Conservation (phyloP, 2,329 filamentous ascomycete genomes). For the Xylariaceae sp. region DNA sequence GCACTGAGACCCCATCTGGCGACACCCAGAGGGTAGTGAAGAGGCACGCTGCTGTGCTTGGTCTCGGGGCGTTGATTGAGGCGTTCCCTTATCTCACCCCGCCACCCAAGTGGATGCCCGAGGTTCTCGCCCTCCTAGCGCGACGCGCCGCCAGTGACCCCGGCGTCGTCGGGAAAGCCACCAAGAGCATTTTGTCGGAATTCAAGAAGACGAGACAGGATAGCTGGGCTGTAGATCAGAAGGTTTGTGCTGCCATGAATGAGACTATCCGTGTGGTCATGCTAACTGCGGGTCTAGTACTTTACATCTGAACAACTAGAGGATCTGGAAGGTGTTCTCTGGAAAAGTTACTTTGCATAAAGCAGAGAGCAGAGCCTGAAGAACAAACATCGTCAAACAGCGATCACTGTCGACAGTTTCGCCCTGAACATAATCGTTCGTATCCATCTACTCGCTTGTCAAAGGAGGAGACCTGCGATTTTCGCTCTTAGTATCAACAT, state of each 20-base stretch:
- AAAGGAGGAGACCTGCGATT: no score
- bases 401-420: no score
- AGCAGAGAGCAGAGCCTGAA: no score
- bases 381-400: no score
- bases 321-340: slow-evolving; percentile 90
- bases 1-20: slow-evolving; percentile 67
- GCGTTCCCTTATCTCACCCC: slow-evolving; percentile 96
- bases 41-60: slow-evolving; percentile 86
- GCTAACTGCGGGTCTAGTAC: slow-evolving; percentile 44
- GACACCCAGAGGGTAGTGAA: slow-evolving; percentile 73
- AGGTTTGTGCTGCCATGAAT: slow-evolving; percentile 53
- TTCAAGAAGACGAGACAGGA: slow-evolving; percentile 99
- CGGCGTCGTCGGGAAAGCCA: slow-evolving; percentile 90
- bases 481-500: no score
- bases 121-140: slow-evolving; percentile 81
- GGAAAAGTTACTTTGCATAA: slow-evolving; percentile 99
- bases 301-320: slow-evolving; percentile 92
- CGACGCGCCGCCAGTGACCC: slow-evolving; percentile 81
- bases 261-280: slow-evolving; percentile 25
- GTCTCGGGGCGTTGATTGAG: slow-evolving; percentile 84
- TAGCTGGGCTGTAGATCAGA: slow-evolving; percentile 96
- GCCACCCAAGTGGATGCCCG: slow-evolving; percentile 89
- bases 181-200: slow-evolving; percentile 88
- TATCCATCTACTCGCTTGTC: no score
- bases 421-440: no score